phyloP scores from a whole-genome alignment of 495 filamentous ascomycete species.

The Baudoinia panamericana region DNA sequence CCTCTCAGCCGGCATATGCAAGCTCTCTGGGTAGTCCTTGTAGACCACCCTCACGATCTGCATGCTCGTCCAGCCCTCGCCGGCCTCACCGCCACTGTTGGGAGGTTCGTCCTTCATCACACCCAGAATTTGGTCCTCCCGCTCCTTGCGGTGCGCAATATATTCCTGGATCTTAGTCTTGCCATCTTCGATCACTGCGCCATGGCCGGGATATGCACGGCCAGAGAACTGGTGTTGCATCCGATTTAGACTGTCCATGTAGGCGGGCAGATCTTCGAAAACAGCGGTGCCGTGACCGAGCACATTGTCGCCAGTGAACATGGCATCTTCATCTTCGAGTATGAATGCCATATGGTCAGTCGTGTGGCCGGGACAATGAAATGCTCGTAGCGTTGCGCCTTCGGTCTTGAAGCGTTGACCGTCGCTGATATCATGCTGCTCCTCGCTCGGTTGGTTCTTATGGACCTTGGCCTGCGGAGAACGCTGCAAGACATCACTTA shows the following conservation, averaged over 20 bases:
- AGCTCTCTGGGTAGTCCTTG: slow-evolving; percentile 55
- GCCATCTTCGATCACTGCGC: slow-evolving; percentile 56
- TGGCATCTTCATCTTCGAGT: slow-evolving; percentile 57
- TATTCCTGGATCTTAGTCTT: slow-evolving; percentile 60
- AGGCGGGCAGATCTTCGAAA: slow-evolving; percentile 67
- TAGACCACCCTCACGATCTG: slow-evolving; percentile 82
- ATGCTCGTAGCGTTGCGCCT: slow-evolving; percentile 62
- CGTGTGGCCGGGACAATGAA: slow-evolving; percentile 76
- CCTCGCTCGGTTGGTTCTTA: slow-evolving; percentile 36
- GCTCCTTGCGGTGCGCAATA: slow-evolving; percentile 60
- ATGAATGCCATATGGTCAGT: slow-evolving; percentile 61
- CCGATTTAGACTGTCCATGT: slow-evolving; percentile 55
- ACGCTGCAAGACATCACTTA: slow-evolving; percentile 48
- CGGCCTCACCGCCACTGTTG: slow-evolving; percentile 21
- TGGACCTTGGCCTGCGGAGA: slow-evolving; percentile 41
- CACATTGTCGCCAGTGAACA: slow-evolving; percentile 94
- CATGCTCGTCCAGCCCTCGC: slow-evolving; percentile 53
- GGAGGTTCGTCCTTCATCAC: slow-evolving; percentile 40
- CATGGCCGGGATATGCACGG: slow-evolving; percentile 82
- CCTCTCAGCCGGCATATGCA: slow-evolving; percentile 47
- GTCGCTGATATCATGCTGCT: slow-evolving; percentile 35
- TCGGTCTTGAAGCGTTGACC: slow-evolving; percentile 61
- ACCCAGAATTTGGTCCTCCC: slow-evolving; percentile 70
- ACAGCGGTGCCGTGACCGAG: slow-evolving; percentile 88
- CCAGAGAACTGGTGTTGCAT: slow-evolving; percentile 53